Base-by-base conservation (phyloP, 1,139 yeast species). In the Insectozyma bohioensis region DNA sequence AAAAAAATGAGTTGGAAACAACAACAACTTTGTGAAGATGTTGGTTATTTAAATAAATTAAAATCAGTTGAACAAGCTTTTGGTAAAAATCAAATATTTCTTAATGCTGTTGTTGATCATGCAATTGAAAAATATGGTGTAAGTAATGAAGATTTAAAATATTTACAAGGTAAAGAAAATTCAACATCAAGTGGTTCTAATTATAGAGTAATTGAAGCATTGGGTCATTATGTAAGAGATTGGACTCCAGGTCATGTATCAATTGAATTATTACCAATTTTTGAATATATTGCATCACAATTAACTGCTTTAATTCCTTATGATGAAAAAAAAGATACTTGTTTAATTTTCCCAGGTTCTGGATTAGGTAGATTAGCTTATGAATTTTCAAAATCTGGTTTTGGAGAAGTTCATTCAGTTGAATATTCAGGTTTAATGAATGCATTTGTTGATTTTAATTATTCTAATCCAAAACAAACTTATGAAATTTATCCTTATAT, bases 341-440 rank as follows among this genome's bases (percentile, higher is more conserved):
- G 73, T 13, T 67, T 84, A 1, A 53, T 85, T 4, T 72, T 84
- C 2, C 95, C 95, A 0, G 95, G 95, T 0, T 75, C 88, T 1
- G 95, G 95, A 0, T 61, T 82, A 26, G 94, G 95, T 0, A 64
- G 85, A 45, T 60, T 84, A 2, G 79, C 94, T 2, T 80, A 80
- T 50, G 82, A 78, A 41, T 45, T 84, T 15, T 72, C 87, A 0
- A 33, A 39, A 4, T 65, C 61, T 6, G 44, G 41, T 3, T 66
- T 67, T 42, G 56, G 60, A 0, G 51, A 69, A 1, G 86, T 85
- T 0, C 80, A 79, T 41, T 78, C 92, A 0, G 71, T 85, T 13
- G 96, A 87, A 49, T 74, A 71, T 50, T 81, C 88, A 5, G 74
- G 84, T 20, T 52, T 83, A 37, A 85, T 86, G 95, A 75, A 72